Evolutionary conservation across 768 basidiomycete species (phyloP), one percentile per base, ranked within the genome.

Genomic region (Floccularia luteovirens): DNA sequence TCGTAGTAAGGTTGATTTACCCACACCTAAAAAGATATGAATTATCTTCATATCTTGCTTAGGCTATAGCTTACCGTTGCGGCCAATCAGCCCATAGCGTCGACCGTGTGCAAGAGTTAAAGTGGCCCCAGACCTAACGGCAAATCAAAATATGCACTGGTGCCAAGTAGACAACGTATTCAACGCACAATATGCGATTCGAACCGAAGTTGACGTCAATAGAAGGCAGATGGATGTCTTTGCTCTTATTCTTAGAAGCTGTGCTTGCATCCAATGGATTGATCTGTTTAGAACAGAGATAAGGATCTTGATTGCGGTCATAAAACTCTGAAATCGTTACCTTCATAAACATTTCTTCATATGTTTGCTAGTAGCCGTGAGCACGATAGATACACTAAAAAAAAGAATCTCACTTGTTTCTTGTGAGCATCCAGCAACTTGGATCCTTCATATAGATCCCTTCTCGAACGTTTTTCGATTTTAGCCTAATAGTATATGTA

Each of bases 311-410:
- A 30, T 30, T 30, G 27, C 24, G 5, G 38, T 27, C 8, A 13
- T 13, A 27, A 30, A 14, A 6, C 10, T 28, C 10, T 41, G 4
- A 31, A 13, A 31, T 31, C 24, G 11, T 38, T 38, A 82, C 91
- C 74, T 96, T 90, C 88, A 99, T 89, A 66, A 92, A 99, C 79
- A 99, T 83, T 56, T 99, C 96, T 56, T 98, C 94, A 63, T 97
- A 98, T 14, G 83, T 78, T 86, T 97, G 91, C 82, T 98, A 48
- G 31, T 22, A 4, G 36, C 14, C 22, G 43, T 42, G 38, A 51
- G 23, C 46, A 20, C 12, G 11, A 7, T 20, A 27, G 20, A 24
- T 33, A 31, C 23, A 40, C 25, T 24, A n/a, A 16, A 20, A 24
- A 19, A 21, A 28, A 10, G 3, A 14, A 28, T 49, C 66, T 40